Conservation (phyloP, 75 land plant species). For the Selaginella tamariscina region DNA sequence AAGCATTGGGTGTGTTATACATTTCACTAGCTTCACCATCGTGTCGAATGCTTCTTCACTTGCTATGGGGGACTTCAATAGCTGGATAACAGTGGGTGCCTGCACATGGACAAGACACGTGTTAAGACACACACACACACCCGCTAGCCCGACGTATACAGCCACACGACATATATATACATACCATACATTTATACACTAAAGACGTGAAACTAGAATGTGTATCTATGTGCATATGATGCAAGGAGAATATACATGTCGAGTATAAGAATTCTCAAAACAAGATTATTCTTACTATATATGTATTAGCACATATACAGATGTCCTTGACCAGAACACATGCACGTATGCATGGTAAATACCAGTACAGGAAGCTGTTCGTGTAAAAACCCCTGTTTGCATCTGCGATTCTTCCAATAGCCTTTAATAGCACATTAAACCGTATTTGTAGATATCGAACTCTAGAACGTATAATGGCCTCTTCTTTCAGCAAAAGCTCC, state of each 20-base stretch:
- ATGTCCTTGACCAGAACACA: no score
- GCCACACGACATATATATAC: no score
- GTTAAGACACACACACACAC: no score
- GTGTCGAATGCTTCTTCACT: conserved; percentile 63
- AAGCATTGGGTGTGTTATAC: conserved; percentile 60
- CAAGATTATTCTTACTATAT: no score
- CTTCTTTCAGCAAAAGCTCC: conserved; percentile 75
- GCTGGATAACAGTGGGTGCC: conserved; percentile 35
- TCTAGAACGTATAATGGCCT: conserved; percentile 45
- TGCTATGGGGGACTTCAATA: conserved; percentile 68
- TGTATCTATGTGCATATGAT: no score
- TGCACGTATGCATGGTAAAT: conserved; percentile 5
- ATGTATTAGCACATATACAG: no score
- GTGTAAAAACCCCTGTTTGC: conserved; percentile 77
- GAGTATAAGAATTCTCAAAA: no score
- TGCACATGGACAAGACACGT: not conserved
- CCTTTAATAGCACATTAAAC: conserved; percentile 54
- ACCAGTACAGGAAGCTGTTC: conserved; percentile 86
- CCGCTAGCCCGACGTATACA: no score
- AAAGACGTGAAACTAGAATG: no score
- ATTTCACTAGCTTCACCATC: conserved; percentile 63
- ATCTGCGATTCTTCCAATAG: conserved; percentile 67
- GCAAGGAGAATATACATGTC: no score
- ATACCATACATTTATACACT: no score
- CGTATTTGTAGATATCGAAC: conserved; percentile 45